Evolutionary conservation across 768 basidiomycete genomes (phyloP).

Genomic region (Terana coerulea): DNA sequence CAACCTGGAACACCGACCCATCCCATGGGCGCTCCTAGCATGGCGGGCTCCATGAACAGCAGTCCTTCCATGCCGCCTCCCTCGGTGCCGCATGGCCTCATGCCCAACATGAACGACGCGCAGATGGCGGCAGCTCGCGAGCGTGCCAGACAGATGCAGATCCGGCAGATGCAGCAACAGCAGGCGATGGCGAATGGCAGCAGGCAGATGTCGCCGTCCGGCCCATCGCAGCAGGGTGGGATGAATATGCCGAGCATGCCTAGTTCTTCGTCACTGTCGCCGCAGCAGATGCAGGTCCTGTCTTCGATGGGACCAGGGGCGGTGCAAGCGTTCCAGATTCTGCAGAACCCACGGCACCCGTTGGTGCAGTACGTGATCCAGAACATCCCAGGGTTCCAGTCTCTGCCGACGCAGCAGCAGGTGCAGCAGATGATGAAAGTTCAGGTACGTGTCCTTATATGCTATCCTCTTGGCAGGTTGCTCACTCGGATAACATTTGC

Average conservation of each 20-base stretch:
- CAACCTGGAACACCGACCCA: constrained; percentile 16
- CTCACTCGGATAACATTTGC: neutral
- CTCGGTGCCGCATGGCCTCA: constrained; percentile 28
- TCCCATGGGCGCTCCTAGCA: constrained; percentile 7
- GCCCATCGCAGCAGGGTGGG: constrained; percentile 4
- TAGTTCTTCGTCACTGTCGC: constrained; percentile 15
- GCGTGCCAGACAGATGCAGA: constrained; percentile 33
- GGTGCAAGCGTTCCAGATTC: constrained; percentile 43
- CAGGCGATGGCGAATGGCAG: constrained; percentile 13
- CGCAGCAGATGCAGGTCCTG: constrained; percentile 17
- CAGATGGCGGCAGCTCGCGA: constrained; percentile 32
- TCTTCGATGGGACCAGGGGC: constrained; percentile 27
- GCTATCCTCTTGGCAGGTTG: neutral
- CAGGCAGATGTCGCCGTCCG: constrained; percentile 19
- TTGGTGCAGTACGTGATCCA: constrained; percentile 53
- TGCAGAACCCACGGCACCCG: constrained; percentile 54
- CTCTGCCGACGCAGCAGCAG: constrained; percentile 49
- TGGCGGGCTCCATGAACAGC: constrained; percentile 10
- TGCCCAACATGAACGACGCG: constrained; percentile 25
- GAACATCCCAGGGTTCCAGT: constrained; percentile 49
- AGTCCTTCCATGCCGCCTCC: constrained; percentile 28
- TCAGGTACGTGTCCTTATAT: constrained; percentile 36
- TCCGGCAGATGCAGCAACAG: constrained; percentile 28
- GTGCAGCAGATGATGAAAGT: constrained; percentile 53
- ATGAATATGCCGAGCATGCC: constrained; percentile 13